Evolutionary conservation across 139 green algal genomes (phyloP), one percentile per base, ranked within the genome.

Genomic region (Zygnema circumcarinatum): DNA sequence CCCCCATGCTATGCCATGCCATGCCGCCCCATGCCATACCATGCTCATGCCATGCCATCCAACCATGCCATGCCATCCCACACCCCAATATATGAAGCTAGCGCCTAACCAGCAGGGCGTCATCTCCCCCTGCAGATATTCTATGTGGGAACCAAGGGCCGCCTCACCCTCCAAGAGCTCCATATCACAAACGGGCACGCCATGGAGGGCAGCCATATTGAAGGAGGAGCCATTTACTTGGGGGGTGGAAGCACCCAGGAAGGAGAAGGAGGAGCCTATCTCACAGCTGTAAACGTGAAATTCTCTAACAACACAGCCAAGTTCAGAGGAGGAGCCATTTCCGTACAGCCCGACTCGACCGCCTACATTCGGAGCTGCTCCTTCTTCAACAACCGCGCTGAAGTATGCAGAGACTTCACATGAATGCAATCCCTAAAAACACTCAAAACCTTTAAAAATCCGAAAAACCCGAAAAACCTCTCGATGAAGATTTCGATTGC

Each of bases 81-180:
- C 54, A 72, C 54, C 25, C 25, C 54, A 72, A 33, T 25, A 72
- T 29, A 29, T 72, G 54, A 29, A 29, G 54, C 54, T 33, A 72
- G 29, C 25, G 54, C 25, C 54, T 72, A 72, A 72, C 25, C 25
- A 72, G n/a, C n/a, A n/a, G 47, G 7, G 47, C 47, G 16, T 62
- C 47, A 62, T 7, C 47, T 62, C 7, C 47, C 47, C 47, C 47
- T 41, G 69, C 69, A 78, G 69, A 78, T 78, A 78, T 78, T 78
- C 16, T 41, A 78, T 41, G 69, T 78, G 7, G 69, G 35, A 52
- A 11, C 16, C 7, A 16, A 41, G 16, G 69, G 69, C 7, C 7
- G 7, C 69, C 16, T 78, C 11, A 78, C 69, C 36, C 16, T 78
- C 7, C 3, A 78, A 11, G 69, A 78, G 69, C 69, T 78, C 69